Conservation (phyloP, 129 eudicot genomes). For the Flaveria bidentis region DNA sequence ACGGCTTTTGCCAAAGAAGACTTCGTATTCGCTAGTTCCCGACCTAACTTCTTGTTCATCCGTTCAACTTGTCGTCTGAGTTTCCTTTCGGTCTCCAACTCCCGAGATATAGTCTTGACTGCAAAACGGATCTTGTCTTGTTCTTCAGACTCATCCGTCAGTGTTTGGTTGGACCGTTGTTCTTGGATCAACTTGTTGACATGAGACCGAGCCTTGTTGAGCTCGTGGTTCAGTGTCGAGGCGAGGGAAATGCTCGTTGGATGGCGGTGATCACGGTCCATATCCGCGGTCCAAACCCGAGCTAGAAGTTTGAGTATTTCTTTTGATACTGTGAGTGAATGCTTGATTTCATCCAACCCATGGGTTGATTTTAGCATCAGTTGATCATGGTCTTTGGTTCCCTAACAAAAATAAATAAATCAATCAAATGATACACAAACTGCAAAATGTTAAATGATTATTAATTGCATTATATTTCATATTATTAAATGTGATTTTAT, state of each 20-base stretch:
- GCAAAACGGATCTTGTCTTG: slow-evolving; percentile 60
- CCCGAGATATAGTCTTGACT: slow-evolving; percentile 48
- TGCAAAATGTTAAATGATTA: background rate
- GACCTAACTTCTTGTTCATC: slow-evolving; percentile 78
- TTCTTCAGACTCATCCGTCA: slow-evolving; percentile 46
- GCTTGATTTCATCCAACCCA: slow-evolving; percentile 56
- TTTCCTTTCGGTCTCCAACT: slow-evolving; percentile 67
- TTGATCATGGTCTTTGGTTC: slow-evolving; percentile 23
- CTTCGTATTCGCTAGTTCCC: slow-evolving; percentile 63
- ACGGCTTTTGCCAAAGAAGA: slow-evolving; percentile 38
- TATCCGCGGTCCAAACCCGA: slow-evolving; percentile 44
- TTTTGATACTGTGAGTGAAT: slow-evolving; percentile 59
- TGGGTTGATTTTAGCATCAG: slow-evolving; percentile 36
- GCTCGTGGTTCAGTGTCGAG: slow-evolving; percentile 73
- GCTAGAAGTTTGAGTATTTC: slow-evolving; percentile 70
- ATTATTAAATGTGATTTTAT: background rate
- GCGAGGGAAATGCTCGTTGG: slow-evolving; percentile 59
- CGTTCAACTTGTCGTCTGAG: slow-evolving; percentile 72
- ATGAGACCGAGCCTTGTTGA: slow-evolving; percentile 57
- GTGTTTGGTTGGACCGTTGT: slow-evolving; percentile 32
- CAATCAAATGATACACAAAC: background rate
- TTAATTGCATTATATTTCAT: background rate
- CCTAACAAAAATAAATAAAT: background rate
- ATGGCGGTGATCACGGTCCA: slow-evolving; percentile 36
- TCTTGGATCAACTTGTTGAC: slow-evolving; percentile 66